Base-by-base conservation (phyloP, 108 stramenopile genomes). In the Cyclotella sp. region DNA sequence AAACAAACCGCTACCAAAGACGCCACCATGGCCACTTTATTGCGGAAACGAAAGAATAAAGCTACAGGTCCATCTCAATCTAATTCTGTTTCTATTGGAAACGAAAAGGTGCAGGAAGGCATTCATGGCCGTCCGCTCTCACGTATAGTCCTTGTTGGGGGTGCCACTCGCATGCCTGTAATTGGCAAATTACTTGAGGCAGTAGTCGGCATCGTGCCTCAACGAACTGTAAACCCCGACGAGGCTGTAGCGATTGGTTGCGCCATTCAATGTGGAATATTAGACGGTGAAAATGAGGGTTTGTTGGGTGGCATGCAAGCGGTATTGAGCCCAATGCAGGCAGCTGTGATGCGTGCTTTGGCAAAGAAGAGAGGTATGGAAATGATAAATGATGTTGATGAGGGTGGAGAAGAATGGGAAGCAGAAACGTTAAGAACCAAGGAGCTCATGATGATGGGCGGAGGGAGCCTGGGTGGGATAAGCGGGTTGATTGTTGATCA, bases 171-270 rank as follows among this genome's bases (percentile, higher is more conserved):
- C 13, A 95, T 95, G 91, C 96, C 96, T 0, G 86, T 85, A 4
- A 90, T 97, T 72, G 89, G 82, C 13, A 87, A 86, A 40, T 69
- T 97, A 3, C 69, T 97, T 0, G 77, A 87, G 41, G 88, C 84
- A 1, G 62, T 95, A 41, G 90, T 90, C 18, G 96, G 96, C 5
- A 76, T 88, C 8, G 78, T 85, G 8, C 93, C 93, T 0, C 91
- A 91, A 54, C 75, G 77, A 46, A 91, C 91, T 8, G 92, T 97
- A 27, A 88, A 95, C 68, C 94, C 94, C 0, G 96, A 95, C 67
- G 94, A 97, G 55, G 94, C 91, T 4, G 92, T 97, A 24, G 92
- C 93, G 29, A 68, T 95, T 26, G 96, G 96, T 12, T 93, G 92
- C 75, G 96, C 96, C 12, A 89, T 95, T 0, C 94, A 97, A 42